Base-by-base conservation (phyloP, 176 grass and related monocot species). In the Poa annua region DNA sequence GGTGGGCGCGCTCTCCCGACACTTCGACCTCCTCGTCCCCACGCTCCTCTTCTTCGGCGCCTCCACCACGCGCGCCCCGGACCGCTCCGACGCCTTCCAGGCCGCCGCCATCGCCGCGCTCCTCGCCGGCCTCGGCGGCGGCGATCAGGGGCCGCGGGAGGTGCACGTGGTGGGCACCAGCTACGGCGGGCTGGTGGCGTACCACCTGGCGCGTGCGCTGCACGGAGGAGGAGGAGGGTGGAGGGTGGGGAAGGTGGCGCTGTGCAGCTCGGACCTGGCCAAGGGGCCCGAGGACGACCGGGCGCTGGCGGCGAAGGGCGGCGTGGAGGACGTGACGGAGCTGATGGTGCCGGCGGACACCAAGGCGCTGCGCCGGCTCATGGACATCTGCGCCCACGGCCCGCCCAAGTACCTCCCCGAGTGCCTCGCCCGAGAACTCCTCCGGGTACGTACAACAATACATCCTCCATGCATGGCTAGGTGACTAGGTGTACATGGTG, bases 111-210 rank as follows among this genome's bases (percentile, higher is more conserved):
- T 97, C 21, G 88, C 66, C 21, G 26, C 71, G 10, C 86, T 97
- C 41, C 75, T 97, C 59, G 36, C 70, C 25, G 73, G 19, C 59
- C 45, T 38, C 50, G 66, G 41, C 13, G 32, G 68, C 64, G 32
- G 0, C 63, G 67, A 15, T 8, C 9, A 0, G 42, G 75, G 11
- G 19, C 41, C 42, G 17, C 73, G 87, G 1, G 39, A 77, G 6
- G 56, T 89, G 77, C 88, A 91, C 62, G 66, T 98, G 36, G 90
- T 79, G 14, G 95, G 95, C 32, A 98, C 92, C 53, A 98, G 95
- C 88, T 98, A 94, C 85, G 95, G 92, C 52, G 95, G 95, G 16
- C 92, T 98, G 59, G 92, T 98, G 73, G 88, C 88, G 73, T 92
- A 94, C 85, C 86, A 98, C 82, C 79, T 98, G 53, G 92, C 92